Percentiles rank a stretch among this genome's conserved stretches.
Evolutionary conservation across 176 grass and related monocot species (phyloP).

Genomic region (Oryza rufipogon): DNA sequence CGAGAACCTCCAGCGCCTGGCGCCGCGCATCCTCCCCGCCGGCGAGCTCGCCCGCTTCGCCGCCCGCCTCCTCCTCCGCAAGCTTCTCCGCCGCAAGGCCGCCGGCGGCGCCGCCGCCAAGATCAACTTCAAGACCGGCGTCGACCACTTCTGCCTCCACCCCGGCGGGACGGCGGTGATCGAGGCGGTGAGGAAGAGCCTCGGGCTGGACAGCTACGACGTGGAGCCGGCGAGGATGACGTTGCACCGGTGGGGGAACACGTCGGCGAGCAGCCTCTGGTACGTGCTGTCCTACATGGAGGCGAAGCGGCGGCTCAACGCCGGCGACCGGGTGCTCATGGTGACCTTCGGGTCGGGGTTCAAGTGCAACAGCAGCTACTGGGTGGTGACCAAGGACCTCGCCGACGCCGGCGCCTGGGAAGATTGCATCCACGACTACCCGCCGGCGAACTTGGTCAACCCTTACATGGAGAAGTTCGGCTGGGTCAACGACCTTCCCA

Average conservation of each 20-base stretch:
- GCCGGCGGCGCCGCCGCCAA: constrained; percentile 1
- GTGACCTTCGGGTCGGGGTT: constrained; percentile 83
- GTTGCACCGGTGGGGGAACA: constrained; percentile 95
- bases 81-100: constrained; percentile 33
- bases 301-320: constrained; percentile 63
- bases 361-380: constrained; percentile 93
- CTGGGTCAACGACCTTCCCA: constrained; percentile 64
- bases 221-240: constrained; percentile 87
- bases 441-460: constrained; percentile 65
- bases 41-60: constrained; percentile 54
- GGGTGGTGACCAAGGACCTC: constrained; percentile 73
- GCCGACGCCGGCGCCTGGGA: constrained; percentile 65
- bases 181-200: constrained; percentile 62
- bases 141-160: constrained; percentile 94
- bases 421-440: constrained; percentile 72
- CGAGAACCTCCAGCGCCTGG: constrained; percentile 70
- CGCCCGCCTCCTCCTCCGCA: constrained; percentile 42
- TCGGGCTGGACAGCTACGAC: constrained; percentile 55
- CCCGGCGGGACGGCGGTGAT: constrained; percentile 87
- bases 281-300: constrained; percentile 95
- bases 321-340: constrained; percentile 75
- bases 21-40: constrained; percentile 65
- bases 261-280: constrained; percentile 90
- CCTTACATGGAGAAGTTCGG: constrained; percentile 83
- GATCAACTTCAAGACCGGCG: constrained; percentile 80